A percentile compares a stretch with the other conserved stretches of the same genome.
Evolutionary conservation across 371 early-diverging fungal genomes (phyloP).

Genomic region (Apophysomyces elegans): DNA sequence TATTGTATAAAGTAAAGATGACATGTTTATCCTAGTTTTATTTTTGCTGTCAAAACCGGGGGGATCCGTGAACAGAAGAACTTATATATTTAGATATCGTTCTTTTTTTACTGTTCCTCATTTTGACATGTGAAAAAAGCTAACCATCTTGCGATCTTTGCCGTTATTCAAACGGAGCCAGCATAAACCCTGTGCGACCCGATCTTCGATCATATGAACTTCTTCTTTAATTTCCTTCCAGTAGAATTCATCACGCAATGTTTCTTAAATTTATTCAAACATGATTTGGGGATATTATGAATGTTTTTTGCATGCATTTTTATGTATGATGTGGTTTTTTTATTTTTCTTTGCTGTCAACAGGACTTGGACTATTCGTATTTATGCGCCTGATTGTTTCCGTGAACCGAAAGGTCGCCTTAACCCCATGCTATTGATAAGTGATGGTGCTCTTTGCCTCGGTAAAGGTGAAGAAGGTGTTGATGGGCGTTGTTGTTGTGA

Average conservation of each 20-base stretch:
- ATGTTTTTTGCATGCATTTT: not conserved
- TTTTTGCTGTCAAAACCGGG: too few relatives aligned
- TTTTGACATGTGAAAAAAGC: not conserved
- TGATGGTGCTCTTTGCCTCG: not conserved
- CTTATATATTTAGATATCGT: not conserved
- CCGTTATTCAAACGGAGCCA: conserved; percentile 10
- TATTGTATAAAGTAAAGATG: not conserved
- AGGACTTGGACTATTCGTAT: not conserved
- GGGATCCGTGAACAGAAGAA: not conserved
- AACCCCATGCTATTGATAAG: not conserved
- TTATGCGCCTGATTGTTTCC: not conserved
- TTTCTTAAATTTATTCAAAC: not conserved
- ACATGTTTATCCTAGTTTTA: too few relatives aligned
- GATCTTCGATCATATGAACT: conserved; percentile 8
- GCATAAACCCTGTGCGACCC: not conserved
- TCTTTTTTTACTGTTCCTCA: not conserved
- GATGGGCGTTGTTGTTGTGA: not conserved
- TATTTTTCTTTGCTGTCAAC: not conserved
- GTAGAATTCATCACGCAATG: conserved; percentile 4
- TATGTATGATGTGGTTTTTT: not conserved
- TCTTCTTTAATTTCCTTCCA: conserved; percentile 3
- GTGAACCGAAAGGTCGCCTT: not conserved
- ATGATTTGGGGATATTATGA: not conserved
- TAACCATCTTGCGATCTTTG: not conserved
- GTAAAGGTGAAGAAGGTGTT: not conserved